Conservation (phyloP, 495 filamentous ascomycete species). For the Hyaloscypha bicolor region DNA sequence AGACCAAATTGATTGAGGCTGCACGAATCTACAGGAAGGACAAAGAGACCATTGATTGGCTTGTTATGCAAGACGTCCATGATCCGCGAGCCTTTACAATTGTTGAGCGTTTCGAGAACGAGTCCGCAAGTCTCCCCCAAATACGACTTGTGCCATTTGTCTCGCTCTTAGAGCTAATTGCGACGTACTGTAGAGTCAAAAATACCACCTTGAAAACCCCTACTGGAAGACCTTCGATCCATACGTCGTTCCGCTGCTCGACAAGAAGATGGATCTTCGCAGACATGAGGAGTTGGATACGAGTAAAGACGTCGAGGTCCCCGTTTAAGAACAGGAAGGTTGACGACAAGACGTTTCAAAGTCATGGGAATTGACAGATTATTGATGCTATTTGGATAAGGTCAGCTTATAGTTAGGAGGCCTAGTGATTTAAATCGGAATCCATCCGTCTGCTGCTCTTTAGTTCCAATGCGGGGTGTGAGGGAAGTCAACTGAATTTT, state of each 20-base stretch:
- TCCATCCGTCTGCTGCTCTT: too few relatives aligned
- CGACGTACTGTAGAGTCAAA: slow-evolving; percentile 44
- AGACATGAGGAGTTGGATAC: slow-evolving; percentile 61
- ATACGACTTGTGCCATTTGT: background rate
- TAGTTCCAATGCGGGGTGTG: too few relatives aligned
- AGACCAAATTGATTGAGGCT: slow-evolving; percentile 68
- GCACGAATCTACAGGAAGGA: slow-evolving; percentile 65
- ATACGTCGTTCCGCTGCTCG: slow-evolving; percentile 64
- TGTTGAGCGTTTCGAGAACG: slow-evolving; percentile 66
- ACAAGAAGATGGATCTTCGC: slow-evolving; percentile 65
- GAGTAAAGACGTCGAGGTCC: slow-evolving; percentile 42
- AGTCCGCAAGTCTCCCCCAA: slow-evolving; percentile 41
- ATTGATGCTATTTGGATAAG: background rate
- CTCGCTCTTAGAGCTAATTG: background rate
- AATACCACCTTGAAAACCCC: slow-evolving; percentile 66
- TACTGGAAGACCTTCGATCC: slow-evolving; percentile 72
- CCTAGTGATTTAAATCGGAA: background rate
- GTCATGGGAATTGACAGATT: background rate
- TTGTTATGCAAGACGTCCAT: slow-evolving; percentile 66
- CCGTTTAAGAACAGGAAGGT: slow-evolving; percentile 11
- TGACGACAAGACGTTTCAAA: background rate
- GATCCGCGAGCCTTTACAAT: slow-evolving; percentile 69
- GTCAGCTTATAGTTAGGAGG: background rate
- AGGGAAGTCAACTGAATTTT: too few relatives aligned
- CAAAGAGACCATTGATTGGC: slow-evolving; percentile 68